Base-by-base conservation (phyloP, 495 filamentous ascomycete species). In the Xeromyces bisporus region DNA sequence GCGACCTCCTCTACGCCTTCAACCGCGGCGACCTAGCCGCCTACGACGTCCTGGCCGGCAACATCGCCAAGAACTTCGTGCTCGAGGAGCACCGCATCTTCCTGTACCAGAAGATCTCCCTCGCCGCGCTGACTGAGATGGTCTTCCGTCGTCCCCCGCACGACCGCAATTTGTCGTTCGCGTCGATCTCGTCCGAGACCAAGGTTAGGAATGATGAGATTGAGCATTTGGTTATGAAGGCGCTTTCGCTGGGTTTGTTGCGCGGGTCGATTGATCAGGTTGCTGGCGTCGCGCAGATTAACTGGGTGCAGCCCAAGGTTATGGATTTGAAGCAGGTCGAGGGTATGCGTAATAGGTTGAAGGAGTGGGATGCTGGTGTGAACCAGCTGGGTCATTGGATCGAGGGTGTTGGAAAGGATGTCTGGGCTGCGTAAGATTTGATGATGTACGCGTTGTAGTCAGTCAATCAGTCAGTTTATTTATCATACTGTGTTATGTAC, bases 301-400 rank as follows among this genome's bases (percentile, higher is more conserved):
- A 82, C 48, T 99, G 89, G 89, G 89, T 99, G 24, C 89, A 99
- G 66, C 91, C 89, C 8, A 94, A 94, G 66, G 81, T 93, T 29
- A 55, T 97, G 43, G 89, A 96, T 58, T 81, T 85, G 71, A 74
- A 70, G 50, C 91, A 96, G 67, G 91, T 99, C 42, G 84, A 84
- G 47, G 83, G 75, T 40, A 96, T 99, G 89, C 73, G 80, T 42
- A 64, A 67, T 44, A 58, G 86, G 32, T 56, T 99, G 48, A 72
- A 76, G 55, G 85, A 96, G 37, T 99, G 89, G 89, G 85, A 92
- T 60, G 72, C 71, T 13, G 92, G 83, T 47, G 91, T 97, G 31
- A 91, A 94, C 48, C 75, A 83, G 55, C 62, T 94, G 31, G 86
- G 86, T 23, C 84, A 86, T 53, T 94, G 84, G 83, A 91, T 94